Conservation (phyloP, 208 protist genomes). For the Trypanosoma caninum region DNA sequence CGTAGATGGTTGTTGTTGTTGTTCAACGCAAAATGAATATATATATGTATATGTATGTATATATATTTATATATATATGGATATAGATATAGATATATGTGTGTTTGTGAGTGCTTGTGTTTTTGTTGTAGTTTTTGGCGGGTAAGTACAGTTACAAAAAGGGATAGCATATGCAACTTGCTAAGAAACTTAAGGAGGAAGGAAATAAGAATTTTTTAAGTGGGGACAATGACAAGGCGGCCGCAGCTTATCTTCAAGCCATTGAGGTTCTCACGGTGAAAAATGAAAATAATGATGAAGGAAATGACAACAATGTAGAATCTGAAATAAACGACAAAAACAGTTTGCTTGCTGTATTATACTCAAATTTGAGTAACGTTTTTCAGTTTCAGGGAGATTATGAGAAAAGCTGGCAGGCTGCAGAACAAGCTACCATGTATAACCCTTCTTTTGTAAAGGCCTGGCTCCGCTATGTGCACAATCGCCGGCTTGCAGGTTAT, state of each 20-base stretch:
- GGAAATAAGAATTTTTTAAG: conserved; percentile 50
- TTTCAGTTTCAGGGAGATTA: conserved; percentile 33
- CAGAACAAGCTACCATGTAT: conserved; percentile 29
- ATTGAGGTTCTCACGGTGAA: conserved; percentile 16
- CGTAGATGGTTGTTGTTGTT: too few species aligned
- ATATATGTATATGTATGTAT: too few species aligned
- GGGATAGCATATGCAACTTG: conserved; percentile 21
- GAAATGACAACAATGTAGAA: neutral
- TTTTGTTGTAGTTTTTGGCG: conserved; percentile 1
- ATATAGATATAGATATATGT: too few species aligned
- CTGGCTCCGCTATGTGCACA: conserved; percentile 66
- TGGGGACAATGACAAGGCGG: conserved; percentile 35
- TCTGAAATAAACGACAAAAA: neutral
- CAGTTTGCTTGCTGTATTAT: conserved; percentile 41
- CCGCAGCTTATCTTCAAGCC: conserved; percentile 31
- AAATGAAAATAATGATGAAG: neutral
- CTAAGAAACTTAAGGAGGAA: conserved; percentile 42
- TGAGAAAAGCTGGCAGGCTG: conserved; percentile 37
- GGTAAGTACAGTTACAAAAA: neutral
- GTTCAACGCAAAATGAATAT: too few species aligned
- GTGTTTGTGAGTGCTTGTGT: too few species aligned
- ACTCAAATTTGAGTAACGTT: conserved; percentile 72
- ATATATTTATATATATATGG: too few species aligned
- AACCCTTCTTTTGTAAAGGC: conserved; percentile 56
- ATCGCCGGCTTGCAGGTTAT: conserved; percentile 45